A percentile compares a stretch with the other conserved stretches of the same genome.
These are phyloP conservation scores for Linum trigynum DNA, from an alignment of 345 rosid species.

Conservation along the genomic window DNA sequence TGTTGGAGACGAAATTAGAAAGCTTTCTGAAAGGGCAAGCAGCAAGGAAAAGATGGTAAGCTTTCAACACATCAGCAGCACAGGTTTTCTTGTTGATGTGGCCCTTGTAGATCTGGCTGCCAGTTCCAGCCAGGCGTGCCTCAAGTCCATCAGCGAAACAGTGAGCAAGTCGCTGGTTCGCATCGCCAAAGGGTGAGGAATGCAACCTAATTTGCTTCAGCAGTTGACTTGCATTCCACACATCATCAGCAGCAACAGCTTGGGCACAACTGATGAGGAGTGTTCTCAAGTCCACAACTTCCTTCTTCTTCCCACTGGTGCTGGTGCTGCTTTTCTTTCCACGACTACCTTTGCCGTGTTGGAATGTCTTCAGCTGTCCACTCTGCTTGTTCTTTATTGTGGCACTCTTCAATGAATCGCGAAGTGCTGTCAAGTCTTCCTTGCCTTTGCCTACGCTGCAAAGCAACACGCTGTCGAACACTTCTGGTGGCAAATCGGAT, in stretches of 20 bases:
- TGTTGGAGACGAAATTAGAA: conserved; percentile 8
- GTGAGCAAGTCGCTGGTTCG: conserved; percentile 6
- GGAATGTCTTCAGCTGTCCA: conserved; percentile 18
- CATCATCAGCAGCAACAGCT: conserved; percentile 10
- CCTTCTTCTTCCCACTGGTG: neutral
- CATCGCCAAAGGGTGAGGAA: conserved; percentile 6
- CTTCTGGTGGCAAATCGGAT: conserved; percentile 45
- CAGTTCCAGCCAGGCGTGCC: conserved; percentile 7
- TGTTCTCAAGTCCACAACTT: conserved; percentile 8
- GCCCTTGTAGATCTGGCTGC: conserved; percentile 11
- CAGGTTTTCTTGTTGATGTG: conserved; percentile 3
- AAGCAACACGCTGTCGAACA: conserved; percentile 61
- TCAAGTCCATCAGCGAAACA: conserved; percentile 7
- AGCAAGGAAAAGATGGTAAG: conserved; percentile 9
- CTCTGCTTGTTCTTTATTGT: conserved; percentile 25
- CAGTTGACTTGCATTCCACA: conserved; percentile 1
- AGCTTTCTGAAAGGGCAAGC: conserved; percentile 12
- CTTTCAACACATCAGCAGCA: conserved; percentile 9
- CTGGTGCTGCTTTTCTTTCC: neutral
- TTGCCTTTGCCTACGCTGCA: conserved; percentile 26
- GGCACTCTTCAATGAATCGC: conserved; percentile 48
- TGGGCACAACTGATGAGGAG: conserved; percentile 6
- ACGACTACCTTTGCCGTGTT: conserved; percentile 7
- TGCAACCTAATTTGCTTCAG: conserved; percentile 5
- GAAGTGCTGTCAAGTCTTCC: conserved; percentile 36